These are phyloP conservation scores for Quercus lobata DNA, from an alignment of 331 rosid species.

Conservation along the genomic window DNA sequence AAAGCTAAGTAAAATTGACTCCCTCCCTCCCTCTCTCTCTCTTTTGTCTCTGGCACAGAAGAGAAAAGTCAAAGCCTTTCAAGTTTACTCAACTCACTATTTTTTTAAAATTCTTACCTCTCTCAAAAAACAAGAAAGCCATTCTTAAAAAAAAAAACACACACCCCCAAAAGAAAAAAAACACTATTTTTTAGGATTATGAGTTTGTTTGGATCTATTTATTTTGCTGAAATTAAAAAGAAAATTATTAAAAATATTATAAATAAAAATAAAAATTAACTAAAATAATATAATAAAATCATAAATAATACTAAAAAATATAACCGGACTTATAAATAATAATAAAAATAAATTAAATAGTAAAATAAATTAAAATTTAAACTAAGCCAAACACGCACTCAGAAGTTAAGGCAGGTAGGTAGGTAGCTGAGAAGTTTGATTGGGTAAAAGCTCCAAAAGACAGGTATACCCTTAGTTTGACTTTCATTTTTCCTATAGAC, in stretches of 20 bases:
- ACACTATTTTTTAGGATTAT: not conserved
- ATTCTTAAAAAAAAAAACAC: not conserved
- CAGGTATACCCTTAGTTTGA: slow-evolving; percentile 14
- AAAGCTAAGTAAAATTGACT: slow-evolving; percentile 30
- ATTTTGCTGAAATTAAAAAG: too few relatives aligned
- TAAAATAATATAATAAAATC: too few relatives aligned
- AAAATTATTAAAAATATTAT: rapidly evolving
- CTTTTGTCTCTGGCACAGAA: not conserved
- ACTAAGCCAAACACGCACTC: rapidly evolving
- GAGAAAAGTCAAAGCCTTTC: not conserved
- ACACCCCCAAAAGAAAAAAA: too few relatives aligned
- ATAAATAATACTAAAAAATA: too few relatives aligned
- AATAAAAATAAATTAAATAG: too few relatives aligned
- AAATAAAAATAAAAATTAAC: too few relatives aligned
- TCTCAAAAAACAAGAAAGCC: too few relatives aligned
- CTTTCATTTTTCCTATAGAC: not conserved
- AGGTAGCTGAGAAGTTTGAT: not conserved
- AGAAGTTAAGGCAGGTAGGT: not conserved
- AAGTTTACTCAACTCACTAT: not conserved
- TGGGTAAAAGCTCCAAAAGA: not conserved
- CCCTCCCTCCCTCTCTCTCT: not conserved
- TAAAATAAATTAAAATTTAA: too few relatives aligned
- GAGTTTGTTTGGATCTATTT: too few relatives aligned
- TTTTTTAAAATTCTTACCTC: too few relatives aligned
- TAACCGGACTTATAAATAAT: too few relatives aligned